These are phyloP conservation scores for Pseudogymnoascus sp. DNA, from an alignment of 2,329 filamentous ascomycete species.

Conservation along the genomic window DNA sequence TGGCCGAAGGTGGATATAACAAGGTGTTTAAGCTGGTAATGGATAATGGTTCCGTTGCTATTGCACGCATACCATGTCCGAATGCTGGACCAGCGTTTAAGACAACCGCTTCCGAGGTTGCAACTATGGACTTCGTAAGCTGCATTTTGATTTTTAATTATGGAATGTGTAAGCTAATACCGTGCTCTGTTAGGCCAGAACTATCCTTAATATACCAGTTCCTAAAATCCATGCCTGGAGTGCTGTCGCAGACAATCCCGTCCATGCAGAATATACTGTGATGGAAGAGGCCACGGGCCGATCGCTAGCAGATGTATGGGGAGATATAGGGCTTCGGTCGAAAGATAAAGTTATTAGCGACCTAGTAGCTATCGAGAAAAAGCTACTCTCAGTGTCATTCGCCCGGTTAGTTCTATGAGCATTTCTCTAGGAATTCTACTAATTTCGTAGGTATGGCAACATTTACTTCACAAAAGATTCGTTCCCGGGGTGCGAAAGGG, in stretches of 20 bases:
- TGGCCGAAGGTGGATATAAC: slow-evolving; percentile 31
- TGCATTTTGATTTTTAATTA: neutral
- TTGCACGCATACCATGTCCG: slow-evolving; percentile 20
- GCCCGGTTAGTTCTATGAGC: slow-evolving; percentile 23
- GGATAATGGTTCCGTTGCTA: slow-evolving; percentile 23
- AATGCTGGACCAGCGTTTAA: slow-evolving; percentile 16
- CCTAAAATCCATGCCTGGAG: slow-evolving; percentile 18
- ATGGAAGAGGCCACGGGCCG: slow-evolving; percentile 28
- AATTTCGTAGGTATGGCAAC: slow-evolving; percentile 29
- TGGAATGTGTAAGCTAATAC: neutral
- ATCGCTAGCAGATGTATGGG: slow-evolving; percentile 25
- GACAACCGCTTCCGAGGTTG: slow-evolving; percentile 21
- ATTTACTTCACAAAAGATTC: slow-evolving; percentile 29
- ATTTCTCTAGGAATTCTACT: slow-evolving; percentile 13
- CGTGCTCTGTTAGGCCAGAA: slow-evolving; percentile 14
- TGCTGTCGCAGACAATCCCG: slow-evolving; percentile 18
- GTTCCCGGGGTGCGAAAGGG: slow-evolving; percentile 25
- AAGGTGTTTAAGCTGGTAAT: slow-evolving; percentile 30
- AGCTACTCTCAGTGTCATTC: slow-evolving; percentile 30
- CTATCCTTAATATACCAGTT: slow-evolving; percentile 17
- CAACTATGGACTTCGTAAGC: slow-evolving; percentile 22
- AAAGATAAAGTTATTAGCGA: slow-evolving; percentile 28
- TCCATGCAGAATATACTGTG: slow-evolving; percentile 21
- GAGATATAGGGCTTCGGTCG: slow-evolving; percentile 19
- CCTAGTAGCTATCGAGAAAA: slow-evolving; percentile 30